These are phyloP conservation scores for Tricholoma furcatifolium DNA, from an alignment of 768 basidiomycete genomes.

Conservation along the genomic window DNA sequence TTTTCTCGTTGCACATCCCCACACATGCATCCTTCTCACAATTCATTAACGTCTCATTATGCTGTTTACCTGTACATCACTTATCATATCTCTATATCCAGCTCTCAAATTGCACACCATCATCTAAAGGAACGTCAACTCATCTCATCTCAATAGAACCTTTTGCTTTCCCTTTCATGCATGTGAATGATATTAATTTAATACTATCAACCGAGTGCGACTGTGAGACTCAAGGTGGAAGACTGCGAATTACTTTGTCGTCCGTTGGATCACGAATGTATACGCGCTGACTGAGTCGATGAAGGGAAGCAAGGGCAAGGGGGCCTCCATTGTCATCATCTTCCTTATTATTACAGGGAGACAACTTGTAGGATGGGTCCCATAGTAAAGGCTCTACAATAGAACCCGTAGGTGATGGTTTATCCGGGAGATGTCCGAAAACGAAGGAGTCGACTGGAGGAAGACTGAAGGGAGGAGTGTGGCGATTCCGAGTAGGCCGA, in stretches of 20 bases:
- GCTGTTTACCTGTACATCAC: constrained; percentile 14
- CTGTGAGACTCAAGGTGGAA: constrained; percentile 23
- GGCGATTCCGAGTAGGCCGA: not conserved
- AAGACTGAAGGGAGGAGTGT: constrained; percentile 3
- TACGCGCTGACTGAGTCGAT: constrained; percentile 48
- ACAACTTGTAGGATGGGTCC: constrained; percentile 12
- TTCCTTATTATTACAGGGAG: constrained; percentile 1
- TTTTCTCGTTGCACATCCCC: not conserved
- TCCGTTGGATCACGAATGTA: constrained; percentile 63
- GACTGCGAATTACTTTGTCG: constrained; percentile 56
- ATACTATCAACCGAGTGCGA: too few species aligned
- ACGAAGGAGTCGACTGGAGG: constrained; percentile 11
- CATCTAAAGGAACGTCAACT: constrained; percentile 12
- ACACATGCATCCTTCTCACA: constrained; percentile 1
- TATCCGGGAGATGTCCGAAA: not conserved
- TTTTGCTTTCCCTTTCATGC: not conserved
- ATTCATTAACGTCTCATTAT: constrained; percentile 6
- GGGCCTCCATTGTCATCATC: constrained; percentile 25
- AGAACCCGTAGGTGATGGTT: constrained; percentile 1
- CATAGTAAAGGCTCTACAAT: not conserved
- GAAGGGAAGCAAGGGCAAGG: constrained; percentile 63
- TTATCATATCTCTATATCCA: constrained; percentile 15
- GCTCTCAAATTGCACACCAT: constrained; percentile 17
- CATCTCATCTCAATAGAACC: not conserved
- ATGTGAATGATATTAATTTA: not conserved